These are phyloP conservation scores for Nadsonia fulvescens DNA, from an alignment of 805 yeast species.

Conservation along the genomic window DNA sequence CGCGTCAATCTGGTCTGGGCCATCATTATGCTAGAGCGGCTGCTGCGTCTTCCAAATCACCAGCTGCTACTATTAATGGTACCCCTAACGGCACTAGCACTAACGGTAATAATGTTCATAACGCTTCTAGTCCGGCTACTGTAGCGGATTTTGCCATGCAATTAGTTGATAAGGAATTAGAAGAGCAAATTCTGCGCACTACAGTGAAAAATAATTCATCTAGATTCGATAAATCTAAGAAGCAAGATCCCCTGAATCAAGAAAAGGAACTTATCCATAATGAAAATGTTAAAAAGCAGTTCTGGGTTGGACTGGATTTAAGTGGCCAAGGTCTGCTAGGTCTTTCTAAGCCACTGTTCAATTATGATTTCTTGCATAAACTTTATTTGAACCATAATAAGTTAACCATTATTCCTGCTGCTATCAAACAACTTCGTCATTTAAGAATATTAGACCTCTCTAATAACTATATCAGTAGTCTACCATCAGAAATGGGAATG, in stretches of 20 bases:
- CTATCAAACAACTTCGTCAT: slow-evolving; percentile 49
- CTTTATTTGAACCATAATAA: slow-evolving; percentile 77
- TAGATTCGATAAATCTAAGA: slow-evolving; percentile 14
- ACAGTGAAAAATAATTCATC: slow-evolving; percentile 4
- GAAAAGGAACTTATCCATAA: slow-evolving; percentile 22
- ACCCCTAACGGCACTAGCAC: slow-evolving; percentile 4
- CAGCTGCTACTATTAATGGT: slow-evolving; percentile 16
- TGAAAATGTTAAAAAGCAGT: slow-evolving; percentile 36
- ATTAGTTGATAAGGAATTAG: slow-evolving; percentile 17
- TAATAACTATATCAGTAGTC: slow-evolving; percentile 44
- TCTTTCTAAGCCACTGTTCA: slow-evolving; percentile 56
- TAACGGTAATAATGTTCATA: slow-evolving; percentile 13
- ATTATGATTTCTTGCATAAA: slow-evolving; percentile 70
- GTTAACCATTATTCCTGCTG: slow-evolving; percentile 45
- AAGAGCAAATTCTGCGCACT: slow-evolving; percentile 5
- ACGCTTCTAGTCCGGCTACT: slow-evolving; percentile 13
- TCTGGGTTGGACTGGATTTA: slow-evolving; percentile 88
- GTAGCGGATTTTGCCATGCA: slow-evolving; percentile 22
- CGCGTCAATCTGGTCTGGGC: slow-evolving; percentile 38
- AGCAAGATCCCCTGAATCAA: slow-evolving; percentile 22
- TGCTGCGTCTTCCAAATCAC: slow-evolving; percentile 42
- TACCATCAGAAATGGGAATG: slow-evolving; percentile 78
- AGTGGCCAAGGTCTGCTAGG: slow-evolving; percentile 72
- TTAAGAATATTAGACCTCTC: slow-evolving; percentile 76
- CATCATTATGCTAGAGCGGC: slow-evolving; percentile 80